Conservation (phyloP, 2,329 filamentous ascomycete species). For the Cladosporium sp. region DNA sequence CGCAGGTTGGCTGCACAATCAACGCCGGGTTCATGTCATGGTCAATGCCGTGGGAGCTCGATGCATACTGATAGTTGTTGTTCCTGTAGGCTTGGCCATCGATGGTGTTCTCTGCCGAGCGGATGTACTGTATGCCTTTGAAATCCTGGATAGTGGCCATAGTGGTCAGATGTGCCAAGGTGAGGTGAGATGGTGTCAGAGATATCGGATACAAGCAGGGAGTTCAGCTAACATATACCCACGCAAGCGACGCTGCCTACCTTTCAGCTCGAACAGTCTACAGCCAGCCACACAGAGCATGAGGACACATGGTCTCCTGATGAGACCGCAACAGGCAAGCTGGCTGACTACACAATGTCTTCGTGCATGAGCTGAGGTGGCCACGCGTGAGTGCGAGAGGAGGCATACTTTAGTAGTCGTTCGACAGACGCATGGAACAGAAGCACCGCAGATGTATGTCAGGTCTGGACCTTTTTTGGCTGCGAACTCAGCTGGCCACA, state of each 20-base stretch:
- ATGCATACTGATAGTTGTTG: slow-evolving; percentile 45
- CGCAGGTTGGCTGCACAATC: slow-evolving; percentile 48
- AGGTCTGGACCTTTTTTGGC: background rate
- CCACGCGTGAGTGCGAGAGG: background rate
- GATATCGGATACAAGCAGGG: background rate
- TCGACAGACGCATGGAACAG: background rate
- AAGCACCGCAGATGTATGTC: background rate
- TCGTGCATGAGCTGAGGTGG: background rate
- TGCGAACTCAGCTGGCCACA: background rate
- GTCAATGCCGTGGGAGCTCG: slow-evolving; percentile 43
- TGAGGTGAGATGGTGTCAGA: background rate
- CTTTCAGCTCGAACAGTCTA: background rate
- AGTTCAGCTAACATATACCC: background rate
- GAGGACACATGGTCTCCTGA: background rate
- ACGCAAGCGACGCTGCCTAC: background rate
- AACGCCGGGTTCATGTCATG: slow-evolving; percentile 41
- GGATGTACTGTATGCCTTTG: slow-evolving; percentile 16
- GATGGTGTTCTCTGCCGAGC: slow-evolving; percentile 9
- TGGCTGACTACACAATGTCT: background rate
- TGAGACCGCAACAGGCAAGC: background rate
- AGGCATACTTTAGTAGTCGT: background rate
- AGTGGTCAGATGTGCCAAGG: background rate
- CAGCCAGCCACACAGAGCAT: background rate
- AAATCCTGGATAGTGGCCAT: slow-evolving; percentile 22
- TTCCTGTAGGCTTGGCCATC: slow-evolving; percentile 19